A percentile compares a stretch with the other conserved stretches of the same genome.
Conservation (phyloP, 1,284 basidiomycete genomes). For the Veloboletus limbatus region DNA sequence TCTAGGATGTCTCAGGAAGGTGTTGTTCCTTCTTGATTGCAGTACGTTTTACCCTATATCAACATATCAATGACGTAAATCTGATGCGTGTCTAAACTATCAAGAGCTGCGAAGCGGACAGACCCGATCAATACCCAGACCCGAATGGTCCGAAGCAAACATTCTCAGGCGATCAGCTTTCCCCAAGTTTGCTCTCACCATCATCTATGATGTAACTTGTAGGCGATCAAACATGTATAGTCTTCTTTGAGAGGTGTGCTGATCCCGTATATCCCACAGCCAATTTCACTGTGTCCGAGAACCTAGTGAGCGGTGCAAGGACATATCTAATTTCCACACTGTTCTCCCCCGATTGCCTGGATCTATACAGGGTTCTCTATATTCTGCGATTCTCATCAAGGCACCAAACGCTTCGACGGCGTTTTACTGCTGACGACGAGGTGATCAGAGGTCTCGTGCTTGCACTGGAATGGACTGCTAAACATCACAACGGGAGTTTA, state of each 20-base stretch:
- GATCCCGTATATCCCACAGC: neutral
- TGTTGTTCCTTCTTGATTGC: conserved; percentile 8
- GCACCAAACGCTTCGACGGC: neutral
- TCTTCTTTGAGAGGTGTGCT: neutral
- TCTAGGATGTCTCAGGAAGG: neutral
- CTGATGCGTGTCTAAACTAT: neutral
- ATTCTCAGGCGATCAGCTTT: neutral
- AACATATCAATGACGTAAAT: no score
- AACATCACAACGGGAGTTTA: neutral
- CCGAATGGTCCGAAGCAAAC: neutral
- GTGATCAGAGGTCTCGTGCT: neutral
- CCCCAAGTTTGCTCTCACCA: conserved; percentile 1
- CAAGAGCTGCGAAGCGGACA: neutral
- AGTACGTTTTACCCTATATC: conserved; percentile 1
- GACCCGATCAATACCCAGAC: neutral
- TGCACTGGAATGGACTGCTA: neutral
- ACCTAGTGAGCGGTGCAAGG: neutral
- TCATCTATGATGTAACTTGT: conserved; percentile 4
- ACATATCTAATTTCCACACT: neutral
- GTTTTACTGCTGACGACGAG: neutral
- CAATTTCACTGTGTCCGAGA: neutral
- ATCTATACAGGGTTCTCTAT: neutral
- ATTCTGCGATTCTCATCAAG: conserved; percentile 2
- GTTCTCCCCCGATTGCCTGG: neutral
- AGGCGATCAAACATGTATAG: neutral